Evolutionary conservation across 2,329 filamentous ascomycete species (phyloP), one percentile per base, ranked within the genome.

Genomic region (Fusarium sp.): DNA sequence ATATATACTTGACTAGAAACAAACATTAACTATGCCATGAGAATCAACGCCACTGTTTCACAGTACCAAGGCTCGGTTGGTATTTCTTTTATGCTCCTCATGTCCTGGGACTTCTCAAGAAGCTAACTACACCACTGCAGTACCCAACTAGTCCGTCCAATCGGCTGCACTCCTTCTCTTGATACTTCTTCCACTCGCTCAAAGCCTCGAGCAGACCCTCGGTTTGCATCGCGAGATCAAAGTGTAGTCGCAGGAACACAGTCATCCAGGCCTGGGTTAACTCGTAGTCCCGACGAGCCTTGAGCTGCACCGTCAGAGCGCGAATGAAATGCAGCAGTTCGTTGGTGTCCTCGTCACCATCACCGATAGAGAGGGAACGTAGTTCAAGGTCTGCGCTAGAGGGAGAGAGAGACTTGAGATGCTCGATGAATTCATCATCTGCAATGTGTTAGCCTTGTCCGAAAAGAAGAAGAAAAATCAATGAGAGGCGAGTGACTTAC

Each of bases 261-360:
- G 90, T 88, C 93, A 99, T 98, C 94, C 95, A 99, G 0, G 93
- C 92, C 76, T 98, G 93, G 14, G 92, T 90, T 35, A 99, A 82
- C 77, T 99, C 95, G 75, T 96, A 99, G 75, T 98, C 95, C 43
- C 85, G 85, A 63, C 88, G 87, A 46, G 85, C 80, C 38, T 80
- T 77, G 48, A 98, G 79, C 11, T 90, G 83, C 49, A 79, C 82
- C 0, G 91, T 96, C 52, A 99, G 77, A 2, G 93, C 93, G n/a
- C 80, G 76, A 47, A 98, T 88, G 72, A 99, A 99, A 49, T 87
- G 82, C 1, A 88, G 79, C 15, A 96, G 79, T 75, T 98, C 95
- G 54, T 89, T 86, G 60, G 85, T 76, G 57, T 82, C 70, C 66
- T 80, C 71, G 53, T 77, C 73, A 77, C 82, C 58, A 15, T 75